phyloP scores from a whole-genome alignment of 495 filamentous ascomycete genomes.

The Jackrogersella minutella region DNA sequence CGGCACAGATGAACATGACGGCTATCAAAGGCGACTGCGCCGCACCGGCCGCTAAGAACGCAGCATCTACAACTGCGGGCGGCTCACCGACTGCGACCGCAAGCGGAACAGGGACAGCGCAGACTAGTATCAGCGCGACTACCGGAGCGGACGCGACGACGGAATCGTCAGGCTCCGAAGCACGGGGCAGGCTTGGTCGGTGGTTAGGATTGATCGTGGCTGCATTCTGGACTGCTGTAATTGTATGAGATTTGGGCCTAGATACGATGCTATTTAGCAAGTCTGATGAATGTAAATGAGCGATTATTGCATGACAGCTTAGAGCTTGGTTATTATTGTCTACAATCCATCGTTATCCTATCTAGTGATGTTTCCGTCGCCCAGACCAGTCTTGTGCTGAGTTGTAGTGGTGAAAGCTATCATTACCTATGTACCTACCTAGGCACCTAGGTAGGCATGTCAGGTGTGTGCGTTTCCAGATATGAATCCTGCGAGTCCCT shows the following conservation, averaged over 20 bases:
- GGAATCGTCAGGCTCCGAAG: slow-evolving; percentile 5
- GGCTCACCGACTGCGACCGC: background rate
- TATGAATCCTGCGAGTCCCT: too few species aligned
- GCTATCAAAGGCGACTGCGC: slow-evolving; percentile 38
- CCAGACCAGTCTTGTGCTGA: too few species aligned
- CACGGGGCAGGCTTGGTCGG: background rate
- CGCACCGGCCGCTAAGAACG: slow-evolving; percentile 14
- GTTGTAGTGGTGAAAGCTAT: too few species aligned
- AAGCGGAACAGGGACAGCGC: background rate
- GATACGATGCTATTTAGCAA: background rate
- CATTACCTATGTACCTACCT: too few species aligned
- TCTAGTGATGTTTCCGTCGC: too few species aligned
- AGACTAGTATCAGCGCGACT: slow-evolving; percentile 3
- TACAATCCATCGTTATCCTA: too few species aligned
- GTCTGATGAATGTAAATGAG: background rate
- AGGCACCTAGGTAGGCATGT: too few species aligned
- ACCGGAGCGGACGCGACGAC: background rate
- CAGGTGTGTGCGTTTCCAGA: too few species aligned
- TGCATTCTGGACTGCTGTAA: slow-evolving; percentile 6
- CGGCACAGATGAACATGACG: slow-evolving; percentile 23
- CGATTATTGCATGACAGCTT: background rate
- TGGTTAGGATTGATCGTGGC: background rate
- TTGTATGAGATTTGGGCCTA: background rate
- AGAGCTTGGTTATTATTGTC: too few species aligned
- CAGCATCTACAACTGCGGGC: background rate